Conservation (phyloP, 345 rosid genomes). For the Populus tremula region DNA sequence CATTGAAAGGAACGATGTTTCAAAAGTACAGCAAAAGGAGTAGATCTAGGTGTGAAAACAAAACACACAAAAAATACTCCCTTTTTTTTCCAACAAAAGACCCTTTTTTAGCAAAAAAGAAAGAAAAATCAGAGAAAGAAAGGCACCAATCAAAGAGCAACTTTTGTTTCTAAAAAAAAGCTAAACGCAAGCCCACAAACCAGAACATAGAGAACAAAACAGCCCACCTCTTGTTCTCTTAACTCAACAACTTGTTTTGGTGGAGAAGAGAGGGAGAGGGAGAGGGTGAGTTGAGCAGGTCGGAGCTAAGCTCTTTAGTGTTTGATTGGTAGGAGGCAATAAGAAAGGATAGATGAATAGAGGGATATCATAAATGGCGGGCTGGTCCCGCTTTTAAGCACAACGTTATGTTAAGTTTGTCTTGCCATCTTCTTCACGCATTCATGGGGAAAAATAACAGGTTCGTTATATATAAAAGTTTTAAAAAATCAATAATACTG, state of each 20-base stretch:
- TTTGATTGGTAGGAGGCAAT: not conserved
- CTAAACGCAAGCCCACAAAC: not conserved
- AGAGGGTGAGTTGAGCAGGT: constrained; percentile 14
- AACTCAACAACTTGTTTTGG: not conserved
- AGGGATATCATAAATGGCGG: constrained; percentile 35
- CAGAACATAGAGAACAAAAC: constrained; percentile 5
- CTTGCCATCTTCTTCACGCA: not conserved
- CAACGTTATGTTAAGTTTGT: not conserved
- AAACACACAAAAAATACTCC: not conserved
- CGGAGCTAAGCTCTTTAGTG: not conserved
- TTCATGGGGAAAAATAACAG: no score
- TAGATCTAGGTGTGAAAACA: constrained; percentile 36
- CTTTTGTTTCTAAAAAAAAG: not conserved
- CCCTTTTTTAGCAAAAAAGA: not conserved
- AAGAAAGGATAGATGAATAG: not conserved
- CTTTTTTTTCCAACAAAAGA: not conserved
- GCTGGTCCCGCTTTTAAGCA: constrained; percentile 35
- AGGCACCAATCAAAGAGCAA: constrained; percentile 17
- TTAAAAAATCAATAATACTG: no score
- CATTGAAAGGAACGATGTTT: constrained; percentile 18
- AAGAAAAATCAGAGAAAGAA: not conserved
- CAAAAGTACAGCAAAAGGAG: constrained; percentile 18
- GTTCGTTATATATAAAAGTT: no score
- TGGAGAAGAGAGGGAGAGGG: not conserved
- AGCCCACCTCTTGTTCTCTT: constrained; percentile 21